Conservation (phyloP, 1,139 yeast genomes). For the Scheffersomyces stambukii region DNA sequence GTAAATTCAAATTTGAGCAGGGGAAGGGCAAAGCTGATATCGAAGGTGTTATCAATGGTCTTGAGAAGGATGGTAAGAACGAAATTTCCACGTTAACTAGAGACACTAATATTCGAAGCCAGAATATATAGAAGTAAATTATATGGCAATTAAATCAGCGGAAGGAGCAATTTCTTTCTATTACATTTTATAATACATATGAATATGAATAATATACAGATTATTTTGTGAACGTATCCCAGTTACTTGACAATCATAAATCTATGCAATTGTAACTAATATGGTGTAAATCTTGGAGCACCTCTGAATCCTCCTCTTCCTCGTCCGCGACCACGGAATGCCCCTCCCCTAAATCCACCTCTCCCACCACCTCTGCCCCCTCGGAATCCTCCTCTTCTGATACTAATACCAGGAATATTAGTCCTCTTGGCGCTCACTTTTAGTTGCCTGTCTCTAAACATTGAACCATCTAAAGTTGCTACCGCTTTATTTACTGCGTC, state of each 20-base stretch:
- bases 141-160: not conserved
- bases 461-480: slow-evolving; percentile 56
- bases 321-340: slow-evolving; percentile 24
- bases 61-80: slow-evolving; percentile 22
- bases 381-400: slow-evolving; percentile 38
- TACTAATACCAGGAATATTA: slow-evolving; percentile 64
- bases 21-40: slow-evolving; percentile 40
- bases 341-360: slow-evolving; percentile 17
- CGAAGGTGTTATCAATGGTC: slow-evolving; percentile 51
- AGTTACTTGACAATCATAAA: too few species aligned
- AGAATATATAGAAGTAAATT: too few species aligned
- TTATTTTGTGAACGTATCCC: too few species aligned
- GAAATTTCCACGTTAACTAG: slow-evolving; percentile 21
- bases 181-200: not conserved
- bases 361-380: slow-evolving; percentile 23
- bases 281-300: slow-evolving; percentile 24
- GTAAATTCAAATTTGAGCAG: slow-evolving; percentile 64
- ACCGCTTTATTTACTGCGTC: slow-evolving; percentile 63
- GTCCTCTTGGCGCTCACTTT: slow-evolving; percentile 77
- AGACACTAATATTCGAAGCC: slow-evolving; percentile 14
- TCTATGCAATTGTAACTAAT: too few species aligned
- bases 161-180: not conserved
- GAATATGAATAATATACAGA: not conserved
- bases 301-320: slow-evolving; percentile 18
- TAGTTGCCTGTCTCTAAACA: slow-evolving; percentile 63